Evolutionary conservation across 345 rosid species (phyloP).

Genomic region (Pseudoturritis turrita): DNA sequence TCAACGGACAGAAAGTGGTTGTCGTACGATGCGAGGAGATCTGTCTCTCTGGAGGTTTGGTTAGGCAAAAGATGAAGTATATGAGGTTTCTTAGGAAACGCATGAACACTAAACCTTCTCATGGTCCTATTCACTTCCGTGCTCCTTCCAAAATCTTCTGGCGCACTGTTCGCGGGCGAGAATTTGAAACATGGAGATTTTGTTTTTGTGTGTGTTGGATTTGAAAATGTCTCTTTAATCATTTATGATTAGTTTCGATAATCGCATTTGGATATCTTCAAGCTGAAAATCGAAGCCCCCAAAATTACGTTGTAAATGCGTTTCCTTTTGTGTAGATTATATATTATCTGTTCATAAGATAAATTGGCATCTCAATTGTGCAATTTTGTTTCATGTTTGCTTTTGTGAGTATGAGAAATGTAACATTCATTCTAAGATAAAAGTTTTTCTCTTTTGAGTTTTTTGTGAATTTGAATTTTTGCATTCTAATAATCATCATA

Average conservation of each 20-base stretch:
- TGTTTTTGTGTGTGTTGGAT: too few relatives aligned
- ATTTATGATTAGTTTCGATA: neutral
- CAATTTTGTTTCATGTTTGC: neutral
- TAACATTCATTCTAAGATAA: too few relatives aligned
- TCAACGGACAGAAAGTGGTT: slow-evolving; percentile 67
- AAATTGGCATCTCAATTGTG: neutral
- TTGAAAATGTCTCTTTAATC: too few relatives aligned
- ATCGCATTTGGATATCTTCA: too few relatives aligned
- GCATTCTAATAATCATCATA: too few relatives aligned
- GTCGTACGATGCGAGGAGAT: slow-evolving; percentile 66
- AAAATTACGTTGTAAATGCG: too few relatives aligned
- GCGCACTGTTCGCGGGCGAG: slow-evolving; percentile 64
- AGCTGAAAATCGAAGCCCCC: too few relatives aligned
- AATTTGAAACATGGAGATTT: neutral
- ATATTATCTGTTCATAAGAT: neutral
- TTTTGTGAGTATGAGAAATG: neutral
- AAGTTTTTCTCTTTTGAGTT: too few relatives aligned
- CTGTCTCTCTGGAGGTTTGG: slow-evolving; percentile 71
- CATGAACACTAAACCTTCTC: slow-evolving; percentile 88
- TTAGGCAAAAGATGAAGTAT: slow-evolving; percentile 75
- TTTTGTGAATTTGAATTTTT: too few relatives aligned
- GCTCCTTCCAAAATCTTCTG: slow-evolving; percentile 77
- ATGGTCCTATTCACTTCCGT: slow-evolving; percentile 82
- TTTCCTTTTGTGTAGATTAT: too few relatives aligned
- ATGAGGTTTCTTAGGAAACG: slow-evolving; percentile 71